Evolutionary conservation across 768 basidiomycete species (phyloP).

Genomic region (Suillus decipiens): DNA sequence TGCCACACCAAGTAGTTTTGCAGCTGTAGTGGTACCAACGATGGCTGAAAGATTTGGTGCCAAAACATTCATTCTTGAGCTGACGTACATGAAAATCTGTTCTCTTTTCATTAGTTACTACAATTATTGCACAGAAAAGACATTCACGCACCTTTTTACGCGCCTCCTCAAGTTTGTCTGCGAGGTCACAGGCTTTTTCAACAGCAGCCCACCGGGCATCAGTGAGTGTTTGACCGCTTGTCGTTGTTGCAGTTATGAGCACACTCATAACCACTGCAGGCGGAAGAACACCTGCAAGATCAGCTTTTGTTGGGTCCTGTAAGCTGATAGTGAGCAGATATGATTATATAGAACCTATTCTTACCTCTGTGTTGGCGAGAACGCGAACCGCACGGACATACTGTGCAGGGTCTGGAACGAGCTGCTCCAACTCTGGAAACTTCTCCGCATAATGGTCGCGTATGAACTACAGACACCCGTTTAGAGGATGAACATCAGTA

Average conservation of each 20-base stretch:
- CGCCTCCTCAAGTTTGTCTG: slow-evolving; percentile 84
- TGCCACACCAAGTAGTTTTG: slow-evolving; percentile 95
- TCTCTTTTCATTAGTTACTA: slow-evolving; percentile 6
- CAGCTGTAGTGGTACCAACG: slow-evolving; percentile 97
- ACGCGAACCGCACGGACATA: slow-evolving; percentile 90
- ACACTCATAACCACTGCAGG: slow-evolving; percentile 95
- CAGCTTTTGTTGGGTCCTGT: slow-evolving; percentile 86
- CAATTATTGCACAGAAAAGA: slow-evolving; percentile 9
- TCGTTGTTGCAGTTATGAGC: slow-evolving; percentile 92
- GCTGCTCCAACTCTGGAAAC: slow-evolving; percentile 96
- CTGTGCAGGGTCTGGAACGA: slow-evolving; percentile 88
- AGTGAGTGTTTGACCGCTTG: slow-evolving; percentile 71
- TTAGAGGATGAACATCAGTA: slow-evolving; percentile 13
- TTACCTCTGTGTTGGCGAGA: slow-evolving; percentile 80
- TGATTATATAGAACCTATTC: slow-evolving; percentile 16
- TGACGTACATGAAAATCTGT: slow-evolving; percentile 98
- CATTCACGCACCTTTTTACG: slow-evolving; percentile 68
- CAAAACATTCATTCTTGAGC: slow-evolving; percentile 97
- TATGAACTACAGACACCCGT: slow-evolving; percentile 67
- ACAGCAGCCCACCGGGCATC: slow-evolving; percentile 79
- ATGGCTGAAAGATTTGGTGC: slow-evolving; percentile 98
- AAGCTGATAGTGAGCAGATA: slow-evolving; percentile 11
- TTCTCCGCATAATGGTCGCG: slow-evolving; percentile 94
- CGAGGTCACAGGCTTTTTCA: slow-evolving; percentile 84
- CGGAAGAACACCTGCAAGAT: slow-evolving; percentile 77